Evolutionary conservation across 345 rosid genomes (phyloP), one percentile per base, ranked within the genome.

Genomic region (Anastatica hierochuntica): DNA sequence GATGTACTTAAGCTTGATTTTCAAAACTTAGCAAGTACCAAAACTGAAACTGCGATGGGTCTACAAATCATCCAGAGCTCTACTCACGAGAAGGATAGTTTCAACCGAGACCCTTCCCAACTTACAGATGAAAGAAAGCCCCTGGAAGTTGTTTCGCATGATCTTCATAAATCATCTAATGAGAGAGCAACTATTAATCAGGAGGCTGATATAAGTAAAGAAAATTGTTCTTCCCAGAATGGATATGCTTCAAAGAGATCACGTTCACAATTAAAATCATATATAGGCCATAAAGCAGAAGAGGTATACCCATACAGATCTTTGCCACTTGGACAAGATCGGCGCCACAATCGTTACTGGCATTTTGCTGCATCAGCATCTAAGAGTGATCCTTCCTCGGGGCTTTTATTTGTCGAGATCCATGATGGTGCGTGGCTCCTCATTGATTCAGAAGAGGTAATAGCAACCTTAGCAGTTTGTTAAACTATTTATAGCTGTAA

Each of bases 251-350:
- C 97, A 6, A 88, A 86, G 79, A 82, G 95, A 68, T 82, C 81
- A 16, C 88, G 85, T 42, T 83, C 96, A 17, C 88, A 82, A 58
- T 58, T 85, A 67, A 94, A 94, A 76, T 83, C 99, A 23, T 94
- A 85, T 48, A 79, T 88, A 53, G 77, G 79, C 52, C 97, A 94
- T 65, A 66, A 67, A 72, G 87, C 99, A 20, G 99, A 94, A 80
- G 97, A 94, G 77, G 83, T 81, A 56, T 84, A 84, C 70, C 82
- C 76, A 10, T 94, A 85, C 68, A 76, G 95, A 77, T 94, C 99
- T 63, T 78, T 94, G 74, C 97, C 99, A 21, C 92, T 94, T 42
- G 99, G 99, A 62, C 96, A 82, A 73, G 99, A 94, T 70, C 87
- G 99, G n/a, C 78, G 92, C 66, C 85, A 78, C 50, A 88, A 94